Base-by-base conservation (phyloP, 2,329 filamentous ascomycete species). In the Aspergillus glaucus region DNA sequence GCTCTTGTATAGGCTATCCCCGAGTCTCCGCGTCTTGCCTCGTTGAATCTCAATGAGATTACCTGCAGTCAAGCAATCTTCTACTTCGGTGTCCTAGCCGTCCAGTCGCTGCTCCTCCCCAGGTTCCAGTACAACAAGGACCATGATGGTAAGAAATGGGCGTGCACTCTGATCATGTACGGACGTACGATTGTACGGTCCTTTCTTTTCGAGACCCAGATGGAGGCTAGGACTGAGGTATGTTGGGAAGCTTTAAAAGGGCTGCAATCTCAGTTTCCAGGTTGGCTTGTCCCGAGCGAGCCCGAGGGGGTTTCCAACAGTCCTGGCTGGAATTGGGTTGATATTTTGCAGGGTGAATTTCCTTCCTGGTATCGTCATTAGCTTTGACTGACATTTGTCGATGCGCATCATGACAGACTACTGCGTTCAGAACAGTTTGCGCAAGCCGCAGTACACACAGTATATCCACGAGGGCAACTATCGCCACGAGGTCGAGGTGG, bases 1-100 rank as follows among this genome's bases (percentile, higher is more conserved):
- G 10, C 26, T 30, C 3, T 12, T 30, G 3, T 30, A 36, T 26
- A 48, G 36, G 14, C 9, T n/a, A 22, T 7, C 3, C 26, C 5
- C n/a, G 10, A 10, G 9, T 8, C n/a, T 3, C 14, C 42, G 8
- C 15, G 39, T 19, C 46, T 51, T 12, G 30, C 36, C 40, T 50
- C 53, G 5, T 21, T 50, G 3, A 5, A 44, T 21, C 15, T 50
- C 44, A 40, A 41, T 42, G n/a, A 21, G 9, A 15, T 40, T 61
- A 2, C 48, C 42, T 6, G 43, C 46, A n/a, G 14, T 4, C 50
- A 60, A 17, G 54, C 60, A 1, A 40, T 69, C 5, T 70, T 66
- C 15, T 62, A 55, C 45, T 69, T 68, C 46, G 63, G 62, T 9
- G 57, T 66, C 1, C 40, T 70, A 5, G 48, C 54, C 1, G 49